Evolutionary conservation across 345 rosid genomes (phyloP).

Genomic region (Passiflora organensis): DNA sequence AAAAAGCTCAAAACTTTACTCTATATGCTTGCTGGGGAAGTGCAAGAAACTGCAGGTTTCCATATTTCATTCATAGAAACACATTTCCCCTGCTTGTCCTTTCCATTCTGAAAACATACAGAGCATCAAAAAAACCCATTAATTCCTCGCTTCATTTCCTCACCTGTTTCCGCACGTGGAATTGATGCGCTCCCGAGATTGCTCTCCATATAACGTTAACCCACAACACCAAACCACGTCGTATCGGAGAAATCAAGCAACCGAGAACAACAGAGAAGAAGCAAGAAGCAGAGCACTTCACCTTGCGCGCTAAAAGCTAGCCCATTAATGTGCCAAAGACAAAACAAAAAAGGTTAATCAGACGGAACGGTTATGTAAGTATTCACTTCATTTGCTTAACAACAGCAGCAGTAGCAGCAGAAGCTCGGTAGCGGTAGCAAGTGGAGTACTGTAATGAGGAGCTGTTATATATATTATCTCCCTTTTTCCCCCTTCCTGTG

Average conservation of each 20-base stretch:
- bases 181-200: slow-evolving; percentile 28
- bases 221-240: slow-evolving; percentile 12
- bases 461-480: too few species aligned
- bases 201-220: slow-evolving; percentile 38
- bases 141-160: slow-evolving; percentile 1
- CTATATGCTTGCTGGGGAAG: too few species aligned
- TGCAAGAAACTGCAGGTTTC: too few species aligned
- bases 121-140: too few species aligned
- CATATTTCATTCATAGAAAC: too few species aligned
- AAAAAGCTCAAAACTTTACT: too few species aligned
- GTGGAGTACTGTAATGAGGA: background rate
- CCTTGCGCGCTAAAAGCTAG: slow-evolving; percentile 28
- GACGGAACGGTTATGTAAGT: slow-evolving; percentile 25
- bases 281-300: background rate
- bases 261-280: background rate
- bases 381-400: slow-evolving; percentile 8
- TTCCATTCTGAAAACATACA: too few species aligned
- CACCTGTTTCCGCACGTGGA: slow-evolving; percentile 32
- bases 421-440: background rate
- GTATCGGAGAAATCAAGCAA: background rate
- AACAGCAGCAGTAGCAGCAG: too few species aligned
- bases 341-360: background rate
- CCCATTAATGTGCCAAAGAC: slow-evolving; percentile 41
- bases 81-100: too few species aligned
- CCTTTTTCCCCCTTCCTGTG: too few species aligned